Base-by-base conservation (phyloP, 2,329 filamentous ascomycete species). In the Fusarium sp. region DNA sequence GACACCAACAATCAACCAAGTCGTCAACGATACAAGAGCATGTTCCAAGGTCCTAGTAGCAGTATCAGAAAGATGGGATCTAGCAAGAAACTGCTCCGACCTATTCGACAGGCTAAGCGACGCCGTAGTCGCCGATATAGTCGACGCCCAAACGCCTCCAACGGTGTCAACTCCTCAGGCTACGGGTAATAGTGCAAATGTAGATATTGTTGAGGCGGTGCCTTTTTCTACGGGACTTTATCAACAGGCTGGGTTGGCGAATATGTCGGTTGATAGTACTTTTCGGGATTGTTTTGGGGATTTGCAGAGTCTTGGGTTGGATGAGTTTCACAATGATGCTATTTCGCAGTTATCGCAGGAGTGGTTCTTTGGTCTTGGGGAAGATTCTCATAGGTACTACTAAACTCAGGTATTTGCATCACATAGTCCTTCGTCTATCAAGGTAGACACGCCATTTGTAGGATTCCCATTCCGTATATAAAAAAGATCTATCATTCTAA, bases 31-130 rank as follows among this genome's bases (percentile, higher is more conserved):
- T 16, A 82, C 79, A 0, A 65, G 81, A 0, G 79, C 80, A 0
- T 83, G 81, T 58, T 83, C 81, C 3, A 83, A 81, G 13, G 80
- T 83, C 0, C 56, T 83, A 0, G 81, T 83, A 0, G 81, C 81
- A 2, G 79, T 83, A 0, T 82, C 80, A 0, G 81, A 83, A 40
- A 71, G 81, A 6, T 83, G 81, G 78, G 78, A 80, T 34, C 69
- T 79, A 0, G 74, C 80, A 7, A 73, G 79, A 3, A 78, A 80
- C 34, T 81, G 80, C 36, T 80, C 81, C 16, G 79, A 83, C 55
- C 76, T 83, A 0, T 83, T 83, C 61, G 80, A 83, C 49, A 71
- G 78, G 0, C 70, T 83, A 3, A 81, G 80, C 34, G 80, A 83
- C 65, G 81, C 81, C 1, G 77, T 83, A 0, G 68, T 83, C 0